These are phyloP conservation scores for Spiromastix sp. DNA, from an alignment of 2,329 filamentous ascomycete species.

Conservation along the genomic window DNA sequence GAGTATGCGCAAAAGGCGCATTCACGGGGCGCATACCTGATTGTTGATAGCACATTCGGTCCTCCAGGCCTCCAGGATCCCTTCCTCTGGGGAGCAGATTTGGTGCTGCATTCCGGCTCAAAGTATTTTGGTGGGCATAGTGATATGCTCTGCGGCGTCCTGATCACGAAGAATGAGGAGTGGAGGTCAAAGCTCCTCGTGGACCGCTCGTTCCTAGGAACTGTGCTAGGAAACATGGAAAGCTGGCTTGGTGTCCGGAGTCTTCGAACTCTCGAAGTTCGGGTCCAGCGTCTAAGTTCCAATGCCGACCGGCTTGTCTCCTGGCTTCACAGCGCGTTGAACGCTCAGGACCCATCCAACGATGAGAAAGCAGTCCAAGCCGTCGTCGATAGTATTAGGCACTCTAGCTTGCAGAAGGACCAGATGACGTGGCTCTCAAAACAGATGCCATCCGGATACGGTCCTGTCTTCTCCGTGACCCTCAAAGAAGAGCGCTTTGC, in stretches of 20 bases:
- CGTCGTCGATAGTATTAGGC: slow-evolving; percentile 53
- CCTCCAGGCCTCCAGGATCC: slow-evolving; percentile 85
- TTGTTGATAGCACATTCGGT: slow-evolving; percentile 85
- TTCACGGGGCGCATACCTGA: slow-evolving; percentile 60
- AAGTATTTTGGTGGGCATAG: slow-evolving; percentile 96
- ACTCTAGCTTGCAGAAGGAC: slow-evolving; percentile 69
- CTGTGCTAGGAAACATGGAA: slow-evolving; percentile 80
- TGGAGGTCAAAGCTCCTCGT: slow-evolving; percentile 52
- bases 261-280: slow-evolving; percentile 72
- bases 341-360: slow-evolving; percentile 26
- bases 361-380: slow-evolving; percentile 38
- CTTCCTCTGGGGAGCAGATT: slow-evolving; percentile 68
- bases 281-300: slow-evolving; percentile 65
- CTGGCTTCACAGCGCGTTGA: slow-evolving; percentile 54
- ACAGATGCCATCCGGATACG: slow-evolving; percentile 89
- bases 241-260: slow-evolving; percentile 86
- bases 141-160: slow-evolving; percentile 80
- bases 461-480: slow-evolving; percentile 73
- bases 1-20: slow-evolving; percentile 64
- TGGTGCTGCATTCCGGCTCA: slow-evolving; percentile 85
- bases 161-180: slow-evolving; percentile 51
- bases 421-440: slow-evolving; percentile 61
- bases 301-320: slow-evolving; percentile 59
- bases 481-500: slow-evolving; percentile 54
- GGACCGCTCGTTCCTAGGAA: slow-evolving; percentile 69